phyloP scores from a whole-genome alignment of 345 rosid genomes.

The Crucihimalaya himalaica region DNA sequence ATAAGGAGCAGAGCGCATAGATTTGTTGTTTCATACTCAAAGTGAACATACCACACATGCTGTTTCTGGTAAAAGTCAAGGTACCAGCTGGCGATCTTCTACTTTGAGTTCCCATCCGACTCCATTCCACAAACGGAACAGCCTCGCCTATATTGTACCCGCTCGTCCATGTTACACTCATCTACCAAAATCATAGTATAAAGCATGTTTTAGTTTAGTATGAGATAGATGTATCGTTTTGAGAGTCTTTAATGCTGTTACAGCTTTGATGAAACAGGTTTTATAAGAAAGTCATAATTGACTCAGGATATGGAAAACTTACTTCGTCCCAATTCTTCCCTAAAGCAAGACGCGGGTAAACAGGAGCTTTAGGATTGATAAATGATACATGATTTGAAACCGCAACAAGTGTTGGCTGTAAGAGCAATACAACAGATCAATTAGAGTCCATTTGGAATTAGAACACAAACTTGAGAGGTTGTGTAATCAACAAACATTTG shows the following conservation, averaged over 20 bases:
- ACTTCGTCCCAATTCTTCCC: constrained; percentile 87
- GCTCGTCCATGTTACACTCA: constrained; percentile 92
- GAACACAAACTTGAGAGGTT: not conserved
- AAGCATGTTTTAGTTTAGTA: not conserved
- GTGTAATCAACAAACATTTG: constrained; percentile 47
- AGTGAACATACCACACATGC: constrained; percentile 80
- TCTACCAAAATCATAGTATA: constrained; percentile 45
- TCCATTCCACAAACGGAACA: constrained; percentile 72
- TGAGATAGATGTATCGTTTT: not conserved
- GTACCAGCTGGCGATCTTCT: constrained; percentile 75
- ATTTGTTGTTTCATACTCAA: not conserved
- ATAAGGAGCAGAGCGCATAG: not conserved
- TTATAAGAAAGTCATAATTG: not conserved
- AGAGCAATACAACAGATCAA: constrained; percentile 14
- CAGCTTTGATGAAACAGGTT: not conserved
- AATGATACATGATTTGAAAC: constrained; percentile 61
- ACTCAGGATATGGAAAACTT: constrained; percentile 34
- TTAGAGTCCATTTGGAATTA: constrained; percentile 3
- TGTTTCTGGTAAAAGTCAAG: constrained; percentile 59
- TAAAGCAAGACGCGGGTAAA: constrained; percentile 79
- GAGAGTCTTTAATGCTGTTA: not conserved
- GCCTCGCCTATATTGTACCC: constrained; percentile 78
- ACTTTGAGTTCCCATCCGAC: constrained; percentile 43
- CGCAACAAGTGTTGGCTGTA: constrained; percentile 78
- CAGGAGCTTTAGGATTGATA: constrained; percentile 70